Evolutionary conservation across 164 flowering plant species (phyloP).

Genomic region (Pachysandra terminalis): DNA sequence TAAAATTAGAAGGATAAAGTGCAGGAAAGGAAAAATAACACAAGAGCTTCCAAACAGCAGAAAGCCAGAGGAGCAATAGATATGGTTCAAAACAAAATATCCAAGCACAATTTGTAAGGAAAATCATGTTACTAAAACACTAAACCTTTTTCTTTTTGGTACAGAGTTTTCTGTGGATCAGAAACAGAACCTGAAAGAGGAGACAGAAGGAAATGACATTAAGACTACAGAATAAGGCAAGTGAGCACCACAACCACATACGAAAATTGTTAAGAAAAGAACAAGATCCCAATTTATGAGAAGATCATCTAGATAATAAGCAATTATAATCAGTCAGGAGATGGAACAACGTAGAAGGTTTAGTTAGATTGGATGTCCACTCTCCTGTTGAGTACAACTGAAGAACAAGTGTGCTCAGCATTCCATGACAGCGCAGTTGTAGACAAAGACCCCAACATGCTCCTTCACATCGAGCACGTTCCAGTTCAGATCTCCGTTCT

Average conservation of each 20-base stretch:
- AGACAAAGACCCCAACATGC: constrained; percentile 3
- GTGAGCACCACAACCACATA: background rate
- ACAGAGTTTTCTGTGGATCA: background rate
- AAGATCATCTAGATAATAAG: background rate
- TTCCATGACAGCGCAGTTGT: constrained; percentile 4
- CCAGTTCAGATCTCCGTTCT: background rate
- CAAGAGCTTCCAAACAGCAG: background rate
- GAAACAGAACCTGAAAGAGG: background rate
- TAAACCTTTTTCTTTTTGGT: background rate
- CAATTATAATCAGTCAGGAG: background rate
- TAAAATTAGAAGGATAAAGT: no score
- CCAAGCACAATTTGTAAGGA: background rate
- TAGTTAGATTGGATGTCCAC: constrained; percentile 3
- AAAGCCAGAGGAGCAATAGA: background rate
- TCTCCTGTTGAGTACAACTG: background rate
- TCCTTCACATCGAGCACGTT: constrained; percentile 5
- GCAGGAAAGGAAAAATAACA: no score
- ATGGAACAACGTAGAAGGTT: background rate
- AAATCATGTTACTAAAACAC: background rate
- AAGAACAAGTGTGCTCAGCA: constrained; percentile 1
- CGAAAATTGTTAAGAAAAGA: background rate
- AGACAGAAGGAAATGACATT: background rate
- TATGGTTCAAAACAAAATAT: background rate
- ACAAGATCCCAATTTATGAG: background rate
- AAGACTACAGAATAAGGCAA: background rate